Evolutionary conservation across 768 basidiomycete species (phyloP), one percentile per base, ranked within the genome.

Genomic region (Boletus eberwhitei): DNA sequence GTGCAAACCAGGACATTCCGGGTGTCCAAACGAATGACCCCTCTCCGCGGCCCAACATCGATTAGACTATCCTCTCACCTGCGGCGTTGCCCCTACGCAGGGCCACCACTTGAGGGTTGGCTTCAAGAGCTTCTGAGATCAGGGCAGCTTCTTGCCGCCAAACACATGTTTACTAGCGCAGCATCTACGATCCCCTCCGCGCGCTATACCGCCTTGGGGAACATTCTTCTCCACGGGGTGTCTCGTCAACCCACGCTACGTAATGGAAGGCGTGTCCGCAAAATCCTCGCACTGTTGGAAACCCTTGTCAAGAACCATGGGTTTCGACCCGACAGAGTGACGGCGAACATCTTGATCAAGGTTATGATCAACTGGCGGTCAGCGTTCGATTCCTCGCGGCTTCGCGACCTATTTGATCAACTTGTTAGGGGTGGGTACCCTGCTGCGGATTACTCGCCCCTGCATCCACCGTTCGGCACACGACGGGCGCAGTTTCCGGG

Each of bases 341-440:
- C 90, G 5, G 72, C 80, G 52, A 91, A 92, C 62, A 80, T 90
- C 44, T 48, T 91, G 41, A 54, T 89, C 55, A 85, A 84, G 64
- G 78, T 77, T 8, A 72, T 86, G 57, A 67, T 92, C 54, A 66
- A 69, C 17, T 86, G 84, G 81, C 72, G 70, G 32, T 56, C 63
- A 1, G 72, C 71, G 19, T 68, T 87, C 41, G 74, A 79, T 55
- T 59, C 70, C 5, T 39, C 52, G 17, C 74, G 74, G 51, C 65
- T 88, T 42, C 77, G 81, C 37, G 71, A 64, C 21, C 64, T 90
- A n/a, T 88, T 90, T 53, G 85, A 90, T 66, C 75, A 81, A 17
- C 71, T 89, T 63, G 69, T 87, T 19, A 69, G 77, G 54, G 70
- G 73, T 46, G 88, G 88, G 3, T 88, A 85, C 62, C 83, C 83